Conservation (phyloP, 192 early-diverging fungal species). For the Entomortierella parvispora region DNA sequence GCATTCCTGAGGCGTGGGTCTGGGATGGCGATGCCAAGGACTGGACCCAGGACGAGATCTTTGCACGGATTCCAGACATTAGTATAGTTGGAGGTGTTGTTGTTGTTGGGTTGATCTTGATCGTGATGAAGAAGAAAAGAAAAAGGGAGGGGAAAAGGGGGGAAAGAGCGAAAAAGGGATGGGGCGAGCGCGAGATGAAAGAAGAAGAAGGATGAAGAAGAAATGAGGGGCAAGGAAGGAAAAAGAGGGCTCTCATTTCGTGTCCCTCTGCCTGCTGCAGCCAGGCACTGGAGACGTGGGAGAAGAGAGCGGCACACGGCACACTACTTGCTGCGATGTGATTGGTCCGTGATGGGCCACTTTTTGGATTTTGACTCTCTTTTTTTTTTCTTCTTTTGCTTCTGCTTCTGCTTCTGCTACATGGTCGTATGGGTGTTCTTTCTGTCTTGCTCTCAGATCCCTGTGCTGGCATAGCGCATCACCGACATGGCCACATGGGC, state of each 20-base stretch:
- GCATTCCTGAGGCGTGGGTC: constrained; percentile 49
- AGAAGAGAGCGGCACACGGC: no score
- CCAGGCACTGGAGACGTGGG: no score
- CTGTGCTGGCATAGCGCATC: constrained; percentile 13
- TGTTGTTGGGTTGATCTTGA: not conserved
- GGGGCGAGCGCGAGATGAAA: constrained; percentile 6
- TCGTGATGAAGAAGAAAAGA: not conserved
- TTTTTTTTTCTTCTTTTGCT: not conserved
- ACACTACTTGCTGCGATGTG: constrained; percentile 2
- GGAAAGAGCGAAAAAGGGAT: not conserved
- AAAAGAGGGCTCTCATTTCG: no score
- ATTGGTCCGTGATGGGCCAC: no score
- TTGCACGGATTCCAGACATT: no score
- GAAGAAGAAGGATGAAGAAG: not conserved
- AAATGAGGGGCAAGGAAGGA: no score
- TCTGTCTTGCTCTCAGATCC: constrained; percentile 1
- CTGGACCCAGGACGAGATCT: constrained; percentile 40
- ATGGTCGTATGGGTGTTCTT: not conserved
- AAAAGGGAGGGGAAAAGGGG: not conserved
- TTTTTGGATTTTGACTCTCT: no score
- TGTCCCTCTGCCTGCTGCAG: no score
- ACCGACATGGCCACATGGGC: not conserved
- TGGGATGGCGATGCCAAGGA: constrained; percentile 42
- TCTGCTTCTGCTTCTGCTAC: not conserved
- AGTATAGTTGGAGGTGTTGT: constrained; percentile 6